phyloP scores from a whole-genome alignment of 1,284 basidiomycete species.

The Ceratobasidium sp. region DNA sequence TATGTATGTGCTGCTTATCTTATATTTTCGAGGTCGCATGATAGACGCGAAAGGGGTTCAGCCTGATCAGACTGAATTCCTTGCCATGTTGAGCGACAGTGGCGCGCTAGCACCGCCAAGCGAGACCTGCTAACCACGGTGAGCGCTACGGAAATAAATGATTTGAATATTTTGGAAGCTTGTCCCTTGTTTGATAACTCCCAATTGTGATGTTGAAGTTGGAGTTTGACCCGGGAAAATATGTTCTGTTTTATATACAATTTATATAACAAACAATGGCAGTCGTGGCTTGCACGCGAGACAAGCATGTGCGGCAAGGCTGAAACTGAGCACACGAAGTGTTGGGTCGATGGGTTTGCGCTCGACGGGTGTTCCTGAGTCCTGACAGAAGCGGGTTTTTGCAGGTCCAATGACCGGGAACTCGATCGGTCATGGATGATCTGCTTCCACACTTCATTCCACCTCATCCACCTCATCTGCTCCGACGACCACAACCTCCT shows the following conservation, averaged over 20 bases:
- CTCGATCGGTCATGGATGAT: constrained; percentile 23
- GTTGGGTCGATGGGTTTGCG: neutral
- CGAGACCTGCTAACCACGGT: too few species aligned
- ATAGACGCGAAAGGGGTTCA: too few species aligned
- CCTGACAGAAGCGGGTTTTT: constrained; percentile 11
- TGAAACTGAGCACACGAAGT: neutral
- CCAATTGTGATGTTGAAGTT: neutral
- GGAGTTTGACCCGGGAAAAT: neutral
- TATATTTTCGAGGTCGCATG: too few species aligned
- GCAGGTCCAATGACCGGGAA: constrained; percentile 6
- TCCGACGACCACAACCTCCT: neutral
- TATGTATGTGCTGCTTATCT: too few species aligned
- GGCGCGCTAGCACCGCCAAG: too few species aligned
- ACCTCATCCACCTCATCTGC: constrained; percentile 4
- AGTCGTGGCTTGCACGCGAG: too few species aligned
- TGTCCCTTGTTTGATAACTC: too few species aligned
- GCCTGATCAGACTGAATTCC: too few species aligned
- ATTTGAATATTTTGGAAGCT: neutral
- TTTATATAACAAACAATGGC: too few species aligned
- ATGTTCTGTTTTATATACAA: too few species aligned
- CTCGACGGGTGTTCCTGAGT: constrained; percentile 27
- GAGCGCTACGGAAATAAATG: neutral
- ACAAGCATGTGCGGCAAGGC: too few species aligned
- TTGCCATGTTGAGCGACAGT: neutral
- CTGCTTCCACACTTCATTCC: constrained; percentile 1